Base-by-base conservation (phyloP, 2,329 filamentous ascomycete species). In the Blumeria graminis region DNA sequence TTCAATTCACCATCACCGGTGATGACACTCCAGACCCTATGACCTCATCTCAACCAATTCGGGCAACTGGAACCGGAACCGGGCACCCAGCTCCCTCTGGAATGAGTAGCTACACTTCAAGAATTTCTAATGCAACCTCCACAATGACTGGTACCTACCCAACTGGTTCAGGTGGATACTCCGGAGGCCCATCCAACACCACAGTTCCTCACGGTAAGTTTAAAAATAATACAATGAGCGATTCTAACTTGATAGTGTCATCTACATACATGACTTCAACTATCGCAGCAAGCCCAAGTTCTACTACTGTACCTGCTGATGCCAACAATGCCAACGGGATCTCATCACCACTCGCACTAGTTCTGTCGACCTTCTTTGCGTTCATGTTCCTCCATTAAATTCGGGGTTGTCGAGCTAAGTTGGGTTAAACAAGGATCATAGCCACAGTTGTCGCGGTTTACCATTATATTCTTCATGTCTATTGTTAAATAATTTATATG, bases 1-100 rank as follows among this genome's bases (percentile, higher is more conserved):
- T 58, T 8, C 60, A 63, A 56, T 65, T 66, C 57, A 43, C 58
- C 28, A 50, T 65, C n/a, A 58, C 58, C 34, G 63, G 62, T 33
- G 60, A 56, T 11, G 43, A 56, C n/a, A 35, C 57, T 9, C 57
- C 62, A 13, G 48, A 50, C 3, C 38, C 51, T 6, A n/a, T 39
- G 33, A 22, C 16, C 6, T 32, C 54, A 1, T 45, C 54, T n/a
- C 3, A 13, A 10, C n/a, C 54, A 6, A 22, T 13, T 4, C 9
- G 8, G 1, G 14, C 36, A 3, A 45, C 10, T 13, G 14, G 3
- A 6, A 13, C 38, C 16, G 7, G 22, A 11, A 22, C 34, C 34
- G n/a, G 18, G 11, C 6, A 34, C 6, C 16, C 28, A n/a, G 2
- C 32, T 4, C 39, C 51, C 3, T n/a, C 28, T 4, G 22, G 22